Evolutionary conservation across 805 yeast species (phyloP), one percentile per base, ranked within the genome.

Genomic region (Metschnikowia sp.): DNA sequence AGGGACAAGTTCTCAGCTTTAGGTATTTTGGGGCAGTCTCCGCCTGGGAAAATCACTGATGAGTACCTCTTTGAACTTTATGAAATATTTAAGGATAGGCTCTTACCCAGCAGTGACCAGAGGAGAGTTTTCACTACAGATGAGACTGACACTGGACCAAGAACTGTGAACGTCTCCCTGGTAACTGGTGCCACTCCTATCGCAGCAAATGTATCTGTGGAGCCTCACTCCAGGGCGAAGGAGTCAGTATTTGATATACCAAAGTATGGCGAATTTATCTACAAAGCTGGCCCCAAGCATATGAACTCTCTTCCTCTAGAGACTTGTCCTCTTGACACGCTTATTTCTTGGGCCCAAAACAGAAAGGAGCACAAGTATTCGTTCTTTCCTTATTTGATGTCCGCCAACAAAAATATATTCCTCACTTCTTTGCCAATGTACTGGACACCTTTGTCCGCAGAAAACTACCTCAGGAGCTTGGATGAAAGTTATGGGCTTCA

Each of bases 371-470:
- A 63, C 46, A 57, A 56, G 42, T 64, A 53, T 45, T 58, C 51
- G 31, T 55, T 55, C 42, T 63, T 65, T 3, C 57, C 64, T 12
- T 63, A 69, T 39, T 62, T 66, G 45, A 50, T 69, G 52, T 54
- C 62, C 22, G 61, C 56, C 8, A 48, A 51, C 22, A 59, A 50
- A 15, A 52, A 55, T 5, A 51, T 51, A 32, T 68, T 65, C 37
- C 56, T 63, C 19, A 65, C 67, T 45, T 59, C 66, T 0, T 59
- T 72, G 33, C 76, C 76, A 1, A 54, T 65, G 45, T 63, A 68
- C 15, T 72, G 77, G 76, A 57, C 61, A 2, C 74, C 76, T 8
- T 50, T 72, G n/a, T 57, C 66, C 10, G 59, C 67, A 4, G 59
- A 53, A 12, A 54, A 59, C 15, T 55, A 55, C 42, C 52, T 67